phyloP scores from a whole-genome alignment of 495 filamentous ascomycete species.

The Penicillium tannophilum region DNA sequence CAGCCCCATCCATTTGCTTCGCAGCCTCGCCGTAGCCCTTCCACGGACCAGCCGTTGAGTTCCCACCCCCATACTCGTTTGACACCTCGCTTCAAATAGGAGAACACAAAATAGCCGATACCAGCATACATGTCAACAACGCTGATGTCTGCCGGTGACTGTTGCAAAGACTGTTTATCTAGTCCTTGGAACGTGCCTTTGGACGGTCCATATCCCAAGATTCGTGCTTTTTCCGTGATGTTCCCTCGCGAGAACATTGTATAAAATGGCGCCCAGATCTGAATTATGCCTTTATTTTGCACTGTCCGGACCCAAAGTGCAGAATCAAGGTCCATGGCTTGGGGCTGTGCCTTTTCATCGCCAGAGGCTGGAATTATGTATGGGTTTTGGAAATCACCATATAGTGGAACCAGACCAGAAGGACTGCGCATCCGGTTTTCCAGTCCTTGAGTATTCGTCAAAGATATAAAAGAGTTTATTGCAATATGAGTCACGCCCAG shows the following conservation, averaged over 20 bases:
- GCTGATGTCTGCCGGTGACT: conserved; percentile 36
- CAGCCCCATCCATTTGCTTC: conserved; percentile 65
- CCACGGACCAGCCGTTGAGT: conserved; percentile 84
- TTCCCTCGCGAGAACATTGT: conserved; percentile 95
- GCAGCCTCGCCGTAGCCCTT: conserved; percentile 75
- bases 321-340: conserved; percentile 50
- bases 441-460: conserved; percentile 23
- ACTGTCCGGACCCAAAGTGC: conserved; percentile 75
- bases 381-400: conserved; percentile 64
- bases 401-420: conserved; percentile 57
- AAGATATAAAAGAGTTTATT: conserved; percentile 69
- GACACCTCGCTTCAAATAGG: conserved; percentile 71
- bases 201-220: conserved; percentile 47
- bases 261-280: conserved; percentile 83
- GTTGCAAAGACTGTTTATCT: conserved; percentile 28
- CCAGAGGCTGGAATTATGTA: background rate
- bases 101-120: conserved; percentile 90
- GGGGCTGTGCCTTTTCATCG: conserved; percentile 30
- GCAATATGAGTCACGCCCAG: conserved; percentile 66
- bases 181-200: conserved; percentile 33
- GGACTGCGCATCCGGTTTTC: conserved; percentile 73
- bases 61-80: conserved; percentile 80
- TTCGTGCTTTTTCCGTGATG: conserved; percentile 79
- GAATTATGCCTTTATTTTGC: conserved; percentile 76
- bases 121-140: conserved; percentile 88